Percentiles rank a stretch among this genome's conserved stretches.
Conservation (phyloP, 2,329 filamentous ascomycete genomes). For the Aspergillus pseudotamarii region DNA sequence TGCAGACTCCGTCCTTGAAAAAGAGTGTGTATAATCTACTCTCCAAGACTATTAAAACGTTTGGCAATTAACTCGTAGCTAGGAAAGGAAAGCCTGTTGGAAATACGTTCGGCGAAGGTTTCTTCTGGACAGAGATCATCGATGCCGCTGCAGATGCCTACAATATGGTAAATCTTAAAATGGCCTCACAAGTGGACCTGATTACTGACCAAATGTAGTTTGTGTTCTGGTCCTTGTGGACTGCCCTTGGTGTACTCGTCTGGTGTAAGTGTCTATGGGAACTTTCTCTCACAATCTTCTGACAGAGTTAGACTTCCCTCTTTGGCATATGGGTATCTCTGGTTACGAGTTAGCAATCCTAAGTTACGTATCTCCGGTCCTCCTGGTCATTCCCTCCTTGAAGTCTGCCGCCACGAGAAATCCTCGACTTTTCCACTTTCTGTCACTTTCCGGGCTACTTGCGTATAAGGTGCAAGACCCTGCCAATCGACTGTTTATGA, state of each 20-base stretch:
- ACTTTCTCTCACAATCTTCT: slow-evolving; percentile 13
- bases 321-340: slow-evolving; percentile 99
- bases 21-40: slow-evolving; percentile 64
- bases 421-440: slow-evolving; percentile 70
- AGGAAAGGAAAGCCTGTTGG: slow-evolving; percentile 76
- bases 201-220: slow-evolving; percentile 59
- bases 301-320: slow-evolving; percentile 72
- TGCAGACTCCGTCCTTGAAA: slow-evolving; percentile 61
- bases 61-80: slow-evolving; percentile 30
- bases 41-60: slow-evolving; percentile 20
- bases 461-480: slow-evolving; percentile 78
- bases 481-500: slow-evolving; percentile 73
- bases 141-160: slow-evolving; percentile 89
- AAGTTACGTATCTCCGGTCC: slow-evolving; percentile 76
- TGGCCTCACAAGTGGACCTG: neutral
- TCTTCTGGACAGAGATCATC: slow-evolving; percentile 73
- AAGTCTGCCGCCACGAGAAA: slow-evolving; percentile 70
- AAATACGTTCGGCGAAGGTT: slow-evolving; percentile 69
- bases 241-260: slow-evolving; percentile 81
- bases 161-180: slow-evolving; percentile 69
- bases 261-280: slow-evolving; percentile 73
- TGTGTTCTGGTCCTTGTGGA: slow-evolving; percentile 93
- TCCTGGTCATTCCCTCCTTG: slow-evolving; percentile 72
- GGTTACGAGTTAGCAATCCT: slow-evolving; percentile 92
- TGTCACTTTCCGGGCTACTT: slow-evolving; percentile 76